Conservation (phyloP, 768 basidiomycete species). For the Suillus weaverae region DNA sequence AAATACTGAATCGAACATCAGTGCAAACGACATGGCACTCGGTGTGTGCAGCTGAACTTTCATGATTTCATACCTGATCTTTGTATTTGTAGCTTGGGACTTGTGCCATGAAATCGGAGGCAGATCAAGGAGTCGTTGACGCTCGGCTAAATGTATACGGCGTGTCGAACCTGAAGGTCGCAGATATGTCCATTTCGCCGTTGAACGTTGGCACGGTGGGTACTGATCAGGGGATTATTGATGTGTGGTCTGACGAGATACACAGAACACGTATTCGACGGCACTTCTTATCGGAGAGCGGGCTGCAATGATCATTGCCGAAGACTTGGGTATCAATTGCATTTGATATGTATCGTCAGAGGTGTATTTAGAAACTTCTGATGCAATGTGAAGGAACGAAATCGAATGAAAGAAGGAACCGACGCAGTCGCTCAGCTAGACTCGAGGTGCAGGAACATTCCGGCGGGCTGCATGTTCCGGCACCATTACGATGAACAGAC, state of each 20-base stretch:
- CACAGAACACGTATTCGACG: constrained; percentile 26
- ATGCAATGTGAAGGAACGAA: too few species aligned
- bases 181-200: constrained; percentile 47
- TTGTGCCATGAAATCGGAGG: constrained; percentile 64
- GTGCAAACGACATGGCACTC: constrained; percentile 36
- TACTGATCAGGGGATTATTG: background rate
- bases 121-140: constrained; percentile 62
- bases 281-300: constrained; percentile 29
- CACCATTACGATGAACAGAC: too few species aligned
- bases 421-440: too few species aligned
- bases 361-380: too few species aligned
- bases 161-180: constrained; percentile 56
- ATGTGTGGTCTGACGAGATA: background rate
- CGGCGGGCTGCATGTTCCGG: too few species aligned
- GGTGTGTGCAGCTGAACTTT: constrained; percentile 14
- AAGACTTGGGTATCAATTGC: constrained; percentile 20
- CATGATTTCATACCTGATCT: background rate
- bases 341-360: constrained; percentile 21
- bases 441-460: too few species aligned
- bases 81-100: constrained; percentile 50
- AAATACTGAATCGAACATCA: constrained; percentile 7
- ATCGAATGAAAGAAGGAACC: too few species aligned
- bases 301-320: constrained; percentile 21
- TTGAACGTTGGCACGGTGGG: constrained; percentile 37
- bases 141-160: constrained; percentile 63